Base-by-base conservation (phyloP, 2,329 filamentous ascomycete species). In the Shiraia bambusicola region DNA sequence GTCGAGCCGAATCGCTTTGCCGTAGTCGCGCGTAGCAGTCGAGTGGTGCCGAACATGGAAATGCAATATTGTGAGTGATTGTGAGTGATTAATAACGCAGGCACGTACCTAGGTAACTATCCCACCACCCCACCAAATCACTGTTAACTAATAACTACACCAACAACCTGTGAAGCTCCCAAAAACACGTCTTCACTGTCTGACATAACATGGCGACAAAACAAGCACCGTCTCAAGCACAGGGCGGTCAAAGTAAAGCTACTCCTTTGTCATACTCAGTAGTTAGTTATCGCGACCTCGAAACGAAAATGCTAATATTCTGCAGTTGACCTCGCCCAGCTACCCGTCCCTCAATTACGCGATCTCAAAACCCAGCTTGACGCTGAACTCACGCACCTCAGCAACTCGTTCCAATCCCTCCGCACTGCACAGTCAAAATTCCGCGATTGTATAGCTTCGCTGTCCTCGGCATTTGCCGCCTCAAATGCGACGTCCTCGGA, bases 291-390 rank as follows among this genome's bases (percentile, higher is more conserved):
- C n/a, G n/a, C 7, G 8, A 7, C 1, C 4, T 14, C 5, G 19
- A 27, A 37, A 32, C 28, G 28, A 27, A 22, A 26, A 22, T 22
- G 36, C 32, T 56, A 42, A 55, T 28, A 14, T 29, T 15, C 12
- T 34, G 14, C 38, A 69, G 67, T 88, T 56, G 83, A 87, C 65
- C 76, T 98, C 60, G 82, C 85, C 59, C 83, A 80, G 47, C 85
- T 98, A 61, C 87, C 86, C 58, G 78, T 85, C 17, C 87, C 88
- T 54, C 92, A 96, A 72, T 86, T 98, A 55, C 85, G 83, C 56
- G 83, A 89, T 59, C 85, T 98, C 56, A 96, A 98, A 77, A 90
- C 93, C 70, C 92, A 96, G 69, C 85, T 98, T 54, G 92, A 95
- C 69, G 86, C 93, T 62, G 93, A 98, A 72, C 85, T 98, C 53